A percentile compares a stretch with the other conserved stretches of the same genome.
These are phyloP conservation scores for Yamadazyma triangularis DNA, from an alignment of 1,139 yeast genomes.

Conservation along the genomic window DNA sequence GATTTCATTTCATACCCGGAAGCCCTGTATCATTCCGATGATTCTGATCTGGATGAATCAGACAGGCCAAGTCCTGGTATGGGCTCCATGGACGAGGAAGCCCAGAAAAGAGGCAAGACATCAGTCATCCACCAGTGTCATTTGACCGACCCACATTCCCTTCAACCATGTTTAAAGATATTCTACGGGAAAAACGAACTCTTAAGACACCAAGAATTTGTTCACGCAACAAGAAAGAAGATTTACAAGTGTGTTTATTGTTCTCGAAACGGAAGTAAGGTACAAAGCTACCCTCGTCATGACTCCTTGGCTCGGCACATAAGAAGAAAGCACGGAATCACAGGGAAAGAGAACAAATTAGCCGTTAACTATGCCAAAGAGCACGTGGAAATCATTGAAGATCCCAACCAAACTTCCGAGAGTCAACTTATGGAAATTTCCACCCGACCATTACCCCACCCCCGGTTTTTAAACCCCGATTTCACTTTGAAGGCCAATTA, in stretches of 20 bases:
- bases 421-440: constrained; percentile 9
- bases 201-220: constrained; percentile 44
- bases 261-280: constrained; percentile 30
- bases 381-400: constrained; percentile 37
- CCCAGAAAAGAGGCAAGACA: background rate
- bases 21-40: too few species aligned
- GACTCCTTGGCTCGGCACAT: constrained; percentile 46
- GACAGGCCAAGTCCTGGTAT: background rate
- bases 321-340: constrained; percentile 42
- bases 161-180: constrained; percentile 33
- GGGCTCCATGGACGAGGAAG: constrained; percentile 1
- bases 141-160: constrained; percentile 30
- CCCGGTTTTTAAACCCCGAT: constrained; percentile 26
- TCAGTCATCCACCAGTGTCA: constrained; percentile 41
- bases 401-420: constrained; percentile 11
- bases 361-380: constrained; percentile 48
- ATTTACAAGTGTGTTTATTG: constrained; percentile 44
- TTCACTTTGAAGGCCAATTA: constrained; percentile 26
- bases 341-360: constrained; percentile 43
- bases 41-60: background rate
- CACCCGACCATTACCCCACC: constrained; percentile 28
- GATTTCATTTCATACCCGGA: too few species aligned
- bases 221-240: constrained; percentile 45
- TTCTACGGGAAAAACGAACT: constrained; percentile 46
- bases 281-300: constrained; percentile 44